phyloP scores from a whole-genome alignment of 139 green algal genomes.

The Nannochloris sp. region DNA sequence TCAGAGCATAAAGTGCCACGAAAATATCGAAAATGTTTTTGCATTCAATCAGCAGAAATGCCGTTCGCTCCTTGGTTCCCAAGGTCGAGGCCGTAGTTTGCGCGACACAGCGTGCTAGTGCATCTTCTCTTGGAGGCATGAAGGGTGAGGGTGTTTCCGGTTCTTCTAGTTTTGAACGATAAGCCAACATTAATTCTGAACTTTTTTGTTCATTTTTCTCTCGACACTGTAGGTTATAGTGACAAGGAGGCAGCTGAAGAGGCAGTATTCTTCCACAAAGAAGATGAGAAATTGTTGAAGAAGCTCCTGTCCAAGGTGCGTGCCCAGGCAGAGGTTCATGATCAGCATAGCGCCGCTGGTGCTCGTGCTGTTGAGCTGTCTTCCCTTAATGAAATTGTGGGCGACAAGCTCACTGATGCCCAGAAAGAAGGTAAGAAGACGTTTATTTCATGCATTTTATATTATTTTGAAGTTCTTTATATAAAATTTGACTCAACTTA shows the following conservation, averaged over 20 bases:
- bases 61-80: not conserved
- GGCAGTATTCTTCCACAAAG: constrained; percentile 14
- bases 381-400: constrained; percentile 18
- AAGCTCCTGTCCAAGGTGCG: constrained; percentile 34
- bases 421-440: constrained; percentile 11
- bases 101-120: not conserved
- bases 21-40: not conserved
- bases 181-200: not conserved
- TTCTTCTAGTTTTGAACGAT: not conserved
- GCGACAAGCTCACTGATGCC: constrained; percentile 24
- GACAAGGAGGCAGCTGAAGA: constrained; percentile 26
- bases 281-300: constrained; percentile 35
- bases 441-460: not conserved
- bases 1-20: too few species aligned
- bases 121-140: not conserved
- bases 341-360: constrained; percentile 13
- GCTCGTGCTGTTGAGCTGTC: constrained; percentile 1
- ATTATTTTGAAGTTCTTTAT: not conserved
- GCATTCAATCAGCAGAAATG: not conserved
- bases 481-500: not conserved
- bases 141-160: not conserved
- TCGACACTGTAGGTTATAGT: constrained; percentile 13
- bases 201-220: not conserved
- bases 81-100: not conserved
- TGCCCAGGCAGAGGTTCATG: constrained; percentile 13